phyloP scores from a whole-genome alignment of 768 basidiomycete species.

The Collybiopsis luxurians region DNA sequence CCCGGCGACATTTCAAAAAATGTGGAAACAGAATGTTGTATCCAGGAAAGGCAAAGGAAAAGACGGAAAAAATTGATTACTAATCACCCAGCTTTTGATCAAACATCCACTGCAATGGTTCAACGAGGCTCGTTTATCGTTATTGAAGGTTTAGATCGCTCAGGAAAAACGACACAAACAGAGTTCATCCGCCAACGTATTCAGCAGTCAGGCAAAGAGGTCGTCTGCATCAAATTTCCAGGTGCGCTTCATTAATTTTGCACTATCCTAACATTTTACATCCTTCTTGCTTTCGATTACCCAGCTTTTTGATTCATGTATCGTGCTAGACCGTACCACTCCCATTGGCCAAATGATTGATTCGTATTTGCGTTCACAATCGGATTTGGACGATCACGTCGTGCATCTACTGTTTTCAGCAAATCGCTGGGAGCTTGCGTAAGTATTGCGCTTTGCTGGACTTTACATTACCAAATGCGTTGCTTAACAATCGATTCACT shows the following conservation, averaged over 20 bases:
- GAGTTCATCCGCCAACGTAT: slow-evolving; percentile 56
- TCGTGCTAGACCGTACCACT: slow-evolving; percentile 78
- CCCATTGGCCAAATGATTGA: slow-evolving; percentile 92
- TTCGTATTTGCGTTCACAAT: slow-evolving; percentile 78
- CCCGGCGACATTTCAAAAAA: no score
- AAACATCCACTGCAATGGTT: no score
- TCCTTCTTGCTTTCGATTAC: neutral
- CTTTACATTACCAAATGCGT: no score
- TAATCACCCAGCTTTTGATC: no score
- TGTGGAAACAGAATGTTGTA: no score
- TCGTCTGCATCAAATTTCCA: slow-evolving; percentile 81
- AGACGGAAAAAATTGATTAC: no score
- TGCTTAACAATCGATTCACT: no score
- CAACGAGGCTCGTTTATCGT: slow-evolving; percentile 82
- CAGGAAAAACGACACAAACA: slow-evolving; percentile 92
- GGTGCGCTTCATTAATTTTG: slow-evolving; percentile 45
- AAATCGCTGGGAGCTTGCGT: slow-evolving; percentile 97
- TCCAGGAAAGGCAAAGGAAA: no score
- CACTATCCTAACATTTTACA: neutral
- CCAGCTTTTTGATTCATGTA: neutral
- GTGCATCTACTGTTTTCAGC: slow-evolving; percentile 96
- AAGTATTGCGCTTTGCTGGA: slow-evolving; percentile 19
- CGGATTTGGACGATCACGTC: slow-evolving; percentile 87
- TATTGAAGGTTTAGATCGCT: slow-evolving; percentile 93
- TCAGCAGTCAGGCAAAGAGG: slow-evolving; percentile 38